Evolutionary conservation across 2,329 filamentous ascomycete genomes (phyloP).

Genomic region (Cytospora chrysosperma): DNA sequence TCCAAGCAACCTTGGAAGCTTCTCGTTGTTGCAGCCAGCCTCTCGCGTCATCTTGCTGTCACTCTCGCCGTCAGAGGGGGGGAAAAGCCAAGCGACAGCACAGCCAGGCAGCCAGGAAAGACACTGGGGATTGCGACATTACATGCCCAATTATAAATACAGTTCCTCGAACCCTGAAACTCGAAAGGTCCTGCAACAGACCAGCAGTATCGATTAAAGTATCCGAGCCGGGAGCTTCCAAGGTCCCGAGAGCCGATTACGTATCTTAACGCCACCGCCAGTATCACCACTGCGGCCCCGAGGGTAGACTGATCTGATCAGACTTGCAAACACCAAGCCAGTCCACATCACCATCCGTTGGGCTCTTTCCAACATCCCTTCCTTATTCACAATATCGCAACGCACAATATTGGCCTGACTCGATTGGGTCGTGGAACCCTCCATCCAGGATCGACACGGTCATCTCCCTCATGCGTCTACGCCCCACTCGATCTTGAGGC

Average conservation of each 20-base stretch:
- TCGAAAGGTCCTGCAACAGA: neutral
- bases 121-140: neutral
- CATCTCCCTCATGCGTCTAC: constrained; percentile 15
- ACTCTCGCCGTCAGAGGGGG: neutral
- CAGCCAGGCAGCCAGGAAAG: too few species aligned
- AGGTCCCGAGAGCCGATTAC: neutral
- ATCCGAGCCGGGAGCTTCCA: neutral
- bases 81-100: neutral
- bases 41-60: neutral
- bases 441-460: constrained; percentile 17
- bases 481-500: constrained; percentile 9
- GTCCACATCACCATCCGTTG: constrained; percentile 20
- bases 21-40: neutral
- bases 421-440: constrained; percentile 10
- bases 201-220: neutral
- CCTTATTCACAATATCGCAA: neutral
- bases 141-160: neutral
- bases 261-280: neutral
- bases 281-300: neutral
- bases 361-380: neutral
- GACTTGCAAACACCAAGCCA: neutral
- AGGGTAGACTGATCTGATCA: neutral
- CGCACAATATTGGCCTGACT: constrained; percentile 11
- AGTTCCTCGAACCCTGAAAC: neutral
- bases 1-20: constrained; percentile 6